These are phyloP conservation scores for Penicillium sp. DNA, from an alignment of 2,329 filamentous ascomycete species.

Conservation along the genomic window DNA sequence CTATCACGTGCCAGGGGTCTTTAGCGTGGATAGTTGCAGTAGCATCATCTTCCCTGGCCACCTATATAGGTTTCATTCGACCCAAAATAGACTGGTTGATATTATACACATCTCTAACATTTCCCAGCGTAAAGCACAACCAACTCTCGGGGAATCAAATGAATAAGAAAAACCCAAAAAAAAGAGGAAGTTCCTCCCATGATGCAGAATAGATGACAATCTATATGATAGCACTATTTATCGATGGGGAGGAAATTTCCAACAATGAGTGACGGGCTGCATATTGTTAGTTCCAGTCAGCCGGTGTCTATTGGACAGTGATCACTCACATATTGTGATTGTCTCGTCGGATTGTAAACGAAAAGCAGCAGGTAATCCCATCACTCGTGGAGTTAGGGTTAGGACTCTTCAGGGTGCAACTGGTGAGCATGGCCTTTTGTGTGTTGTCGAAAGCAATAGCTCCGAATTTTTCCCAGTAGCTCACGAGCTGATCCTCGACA, in stretches of 20 bases:
- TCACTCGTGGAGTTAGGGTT: slow-evolving; percentile 66
- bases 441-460: slow-evolving; percentile 93
- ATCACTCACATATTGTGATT: slow-evolving; percentile 86
- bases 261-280: slow-evolving; percentile 86
- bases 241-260: slow-evolving; percentile 87
- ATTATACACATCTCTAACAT: slow-evolving; percentile 17
- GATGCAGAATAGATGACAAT: slow-evolving; percentile 1
- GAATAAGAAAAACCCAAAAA: slow-evolving; percentile 4
- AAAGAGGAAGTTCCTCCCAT: slow-evolving; percentile 5
- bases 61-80: not conserved
- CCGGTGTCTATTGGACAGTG: not conserved
- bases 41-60: too few relatives aligned
- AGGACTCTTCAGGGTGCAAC: slow-evolving; percentile 84
- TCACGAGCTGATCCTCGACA: slow-evolving; percentile 88
- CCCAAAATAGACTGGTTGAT: not conserved
- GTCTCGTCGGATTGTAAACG: slow-evolving; percentile 92
- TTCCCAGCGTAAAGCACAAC: slow-evolving; percentile 7
- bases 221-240: slow-evolving; percentile 28
- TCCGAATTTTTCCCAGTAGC: slow-evolving; percentile 99
- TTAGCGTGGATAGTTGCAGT: too few relatives aligned
- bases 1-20: too few relatives aligned
- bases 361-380: slow-evolving; percentile 91
- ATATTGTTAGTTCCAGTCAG: slow-evolving; percentile 12
- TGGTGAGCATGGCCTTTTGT: slow-evolving; percentile 93
- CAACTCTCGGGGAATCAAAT: slow-evolving; percentile 19